Conservation (phyloP, 306 rosid genomes). For the Urtica urens region DNA sequence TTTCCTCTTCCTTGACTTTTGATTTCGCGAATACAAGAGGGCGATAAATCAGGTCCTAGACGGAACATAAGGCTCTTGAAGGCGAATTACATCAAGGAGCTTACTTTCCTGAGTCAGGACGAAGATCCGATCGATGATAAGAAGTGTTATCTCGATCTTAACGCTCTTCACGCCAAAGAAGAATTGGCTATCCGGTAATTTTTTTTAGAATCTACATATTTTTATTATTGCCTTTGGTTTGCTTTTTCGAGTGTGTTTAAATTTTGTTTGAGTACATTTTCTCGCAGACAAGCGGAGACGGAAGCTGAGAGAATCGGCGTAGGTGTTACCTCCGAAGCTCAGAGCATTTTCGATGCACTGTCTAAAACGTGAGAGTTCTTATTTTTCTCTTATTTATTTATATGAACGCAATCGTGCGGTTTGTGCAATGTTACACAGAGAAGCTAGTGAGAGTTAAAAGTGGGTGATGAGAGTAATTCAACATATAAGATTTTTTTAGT, state of each 20-base stretch:
- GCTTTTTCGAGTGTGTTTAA: background rate
- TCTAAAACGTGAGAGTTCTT: conserved; percentile 76
- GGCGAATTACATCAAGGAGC: conserved; percentile 66
- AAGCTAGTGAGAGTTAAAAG: no score
- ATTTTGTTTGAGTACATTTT: background rate
- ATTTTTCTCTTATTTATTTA: background rate
- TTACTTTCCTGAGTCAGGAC: conserved; percentile 45
- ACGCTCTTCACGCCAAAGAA: conserved; percentile 58
- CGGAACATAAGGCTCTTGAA: conserved; percentile 66
- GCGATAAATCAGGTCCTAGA: conserved; percentile 43
- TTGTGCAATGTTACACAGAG: no score
- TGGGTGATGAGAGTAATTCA: no score
- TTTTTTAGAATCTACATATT: background rate
- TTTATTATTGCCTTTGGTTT: background rate
- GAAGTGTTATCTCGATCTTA: conserved; percentile 52
- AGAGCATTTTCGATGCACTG: conserved; percentile 78
- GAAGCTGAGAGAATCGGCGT: conserved; percentile 94
- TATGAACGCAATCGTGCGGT: no score
- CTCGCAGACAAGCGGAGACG: conserved; percentile 67
- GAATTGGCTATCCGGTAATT: conserved; percentile 59
- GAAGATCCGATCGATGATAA: conserved; percentile 68
- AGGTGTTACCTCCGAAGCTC: conserved; percentile 84
- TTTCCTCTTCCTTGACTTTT: conserved; percentile 11
- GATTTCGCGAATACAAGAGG: conserved; percentile 32
- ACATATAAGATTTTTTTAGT: no score